These are phyloP conservation scores for Danielozyma ontarioensis DNA, from an alignment of 805 yeast genomes.

Conservation along the genomic window DNA sequence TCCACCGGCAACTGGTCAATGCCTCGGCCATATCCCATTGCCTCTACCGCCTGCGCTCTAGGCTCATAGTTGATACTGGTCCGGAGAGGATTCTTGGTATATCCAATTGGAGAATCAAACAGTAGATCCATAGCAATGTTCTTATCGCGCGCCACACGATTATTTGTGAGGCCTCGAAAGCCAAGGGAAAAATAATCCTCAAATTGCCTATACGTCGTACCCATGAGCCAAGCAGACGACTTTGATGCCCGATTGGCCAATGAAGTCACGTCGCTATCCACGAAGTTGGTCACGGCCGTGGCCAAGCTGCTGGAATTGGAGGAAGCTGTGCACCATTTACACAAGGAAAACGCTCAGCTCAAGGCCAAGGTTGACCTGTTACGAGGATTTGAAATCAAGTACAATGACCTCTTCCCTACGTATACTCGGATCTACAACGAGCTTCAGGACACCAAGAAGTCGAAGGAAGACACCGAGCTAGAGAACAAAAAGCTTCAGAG, in stretches of 20 bases:
- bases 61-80: no score
- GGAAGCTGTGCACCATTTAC: conserved; percentile 37
- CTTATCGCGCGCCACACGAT: not conserved
- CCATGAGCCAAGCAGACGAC: conserved; percentile 13
- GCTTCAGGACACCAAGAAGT: conserved; percentile 18
- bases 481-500: conserved; percentile 57
- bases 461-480: conserved; percentile 46
- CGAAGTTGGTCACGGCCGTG: conserved; percentile 55
- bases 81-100: conserved; percentile 13
- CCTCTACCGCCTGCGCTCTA: no score
- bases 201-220: not conserved
- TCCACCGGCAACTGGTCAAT: conserved; percentile 35
- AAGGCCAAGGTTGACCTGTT: conserved; percentile 18
- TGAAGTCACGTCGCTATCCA: conserved; percentile 54
- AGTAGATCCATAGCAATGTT: conserved; percentile 1
- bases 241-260: conserved; percentile 41
- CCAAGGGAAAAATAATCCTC: conserved; percentile 3
- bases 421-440: conserved; percentile 24
- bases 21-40: no score
- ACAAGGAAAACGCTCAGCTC: conserved; percentile 28
- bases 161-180: conserved; percentile 1
- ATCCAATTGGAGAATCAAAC: conserved; percentile 19
- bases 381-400: conserved; percentile 14
- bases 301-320: conserved; percentile 54
- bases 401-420: conserved; percentile 22